These are phyloP conservation scores for Elymus sibiricus DNA, from an alignment of 176 grass and related monocot genomes.

Conservation along the genomic window DNA sequence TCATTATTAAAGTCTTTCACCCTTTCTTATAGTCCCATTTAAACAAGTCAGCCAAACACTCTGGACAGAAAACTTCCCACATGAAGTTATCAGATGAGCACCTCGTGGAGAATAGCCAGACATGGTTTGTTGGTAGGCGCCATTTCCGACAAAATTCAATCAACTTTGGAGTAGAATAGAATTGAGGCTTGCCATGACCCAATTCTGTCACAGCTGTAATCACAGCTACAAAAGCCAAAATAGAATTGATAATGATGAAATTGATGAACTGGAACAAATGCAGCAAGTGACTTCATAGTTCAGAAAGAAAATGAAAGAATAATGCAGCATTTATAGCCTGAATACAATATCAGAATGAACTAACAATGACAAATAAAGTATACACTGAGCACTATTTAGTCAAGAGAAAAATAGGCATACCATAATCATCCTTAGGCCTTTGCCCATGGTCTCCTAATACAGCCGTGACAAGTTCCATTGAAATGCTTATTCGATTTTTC, in stretches of 20 bases:
- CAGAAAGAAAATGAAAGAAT: neutral
- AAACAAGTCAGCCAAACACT: neutral
- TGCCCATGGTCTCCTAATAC: conserved; percentile 95
- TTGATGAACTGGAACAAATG: neutral
- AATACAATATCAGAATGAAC: neutral
- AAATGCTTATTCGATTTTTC: conserved; percentile 84
- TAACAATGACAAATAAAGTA: neutral
- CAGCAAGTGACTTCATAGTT: neutral
- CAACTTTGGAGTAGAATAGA: conserved; percentile 86
- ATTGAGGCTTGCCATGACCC: conserved; percentile 84
- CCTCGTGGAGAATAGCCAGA: conserved; percentile 98
- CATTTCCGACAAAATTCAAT: conserved; percentile 90
- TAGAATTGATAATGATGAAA: neutral
- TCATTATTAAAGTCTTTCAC: conserved; percentile 2
- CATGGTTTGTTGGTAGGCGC: conserved; percentile 85
- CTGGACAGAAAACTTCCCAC: neutral
- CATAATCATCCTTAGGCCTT: conserved; percentile 97
- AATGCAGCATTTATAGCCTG: neutral
- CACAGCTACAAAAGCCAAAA: conserved; percentile 52
- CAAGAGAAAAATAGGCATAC: conserved; percentile 35
- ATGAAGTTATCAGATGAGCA: conserved; percentile 28
- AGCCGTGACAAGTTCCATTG: conserved; percentile 98
- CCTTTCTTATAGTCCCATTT: neutral
- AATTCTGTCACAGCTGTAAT: conserved; percentile 84
- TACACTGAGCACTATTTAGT: conserved; percentile 4